Conservation (phyloP, 805 yeast species). For the Spathaspora boniae region DNA sequence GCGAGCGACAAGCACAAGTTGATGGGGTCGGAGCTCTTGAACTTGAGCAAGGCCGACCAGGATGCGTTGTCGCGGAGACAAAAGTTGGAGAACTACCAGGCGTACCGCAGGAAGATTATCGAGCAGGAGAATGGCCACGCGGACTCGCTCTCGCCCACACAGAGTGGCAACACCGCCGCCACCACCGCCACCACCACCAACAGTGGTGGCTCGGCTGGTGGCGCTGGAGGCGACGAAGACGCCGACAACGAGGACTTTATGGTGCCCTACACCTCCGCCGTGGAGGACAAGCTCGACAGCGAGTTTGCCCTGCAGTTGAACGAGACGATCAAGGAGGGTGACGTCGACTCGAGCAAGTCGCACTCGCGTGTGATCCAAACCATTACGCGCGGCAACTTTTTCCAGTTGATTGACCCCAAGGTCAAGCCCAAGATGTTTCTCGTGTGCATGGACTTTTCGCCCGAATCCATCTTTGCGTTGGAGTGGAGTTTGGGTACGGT, state of each 20-base stretch:
- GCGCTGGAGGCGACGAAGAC: too few relatives aligned
- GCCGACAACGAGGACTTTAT: slow-evolving; percentile 26
- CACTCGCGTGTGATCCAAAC: slow-evolving; percentile 65
- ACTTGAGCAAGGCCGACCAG: slow-evolving; percentile 43
- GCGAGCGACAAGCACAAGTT: slow-evolving; percentile 37
- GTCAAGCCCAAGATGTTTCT: slow-evolving; percentile 59
- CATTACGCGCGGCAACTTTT: slow-evolving; percentile 65
- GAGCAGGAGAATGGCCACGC: slow-evolving; percentile 45
- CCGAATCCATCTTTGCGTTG: slow-evolving; percentile 78
- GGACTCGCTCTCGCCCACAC: slow-evolving; percentile 9
- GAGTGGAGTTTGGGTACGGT: slow-evolving; percentile 89
- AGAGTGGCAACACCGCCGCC: neutral
- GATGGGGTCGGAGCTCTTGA: slow-evolving; percentile 41
- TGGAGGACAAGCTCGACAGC: slow-evolving; percentile 60
- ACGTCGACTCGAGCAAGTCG: slow-evolving; percentile 48
- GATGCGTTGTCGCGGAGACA: slow-evolving; percentile 46
- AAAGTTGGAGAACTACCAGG: slow-evolving; percentile 54
- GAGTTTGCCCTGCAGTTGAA: slow-evolving; percentile 54
- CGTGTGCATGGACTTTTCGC: slow-evolving; percentile 77
- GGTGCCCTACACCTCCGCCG: slow-evolving; percentile 67
- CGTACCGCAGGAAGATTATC: slow-evolving; percentile 56
- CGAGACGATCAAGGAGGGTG: slow-evolving; percentile 52
- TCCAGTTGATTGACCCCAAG: slow-evolving; percentile 44
- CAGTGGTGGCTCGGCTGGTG: neutral
- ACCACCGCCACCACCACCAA: neutral